Conservation (phyloP, 768 basidiomycete species). For the Collybia mongolica region DNA sequence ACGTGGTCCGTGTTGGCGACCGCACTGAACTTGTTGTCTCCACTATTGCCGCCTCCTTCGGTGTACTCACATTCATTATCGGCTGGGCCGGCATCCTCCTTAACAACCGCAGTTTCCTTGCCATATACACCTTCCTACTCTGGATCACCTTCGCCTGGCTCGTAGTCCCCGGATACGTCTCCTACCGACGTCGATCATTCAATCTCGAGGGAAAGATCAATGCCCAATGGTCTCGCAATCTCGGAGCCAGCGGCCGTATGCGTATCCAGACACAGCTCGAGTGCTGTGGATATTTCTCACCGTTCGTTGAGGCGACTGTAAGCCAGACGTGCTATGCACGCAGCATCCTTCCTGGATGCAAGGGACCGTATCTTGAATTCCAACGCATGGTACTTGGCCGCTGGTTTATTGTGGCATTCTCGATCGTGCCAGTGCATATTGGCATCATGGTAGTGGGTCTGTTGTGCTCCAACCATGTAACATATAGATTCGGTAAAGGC, state of each 20-base stretch:
- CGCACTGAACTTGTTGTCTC: conserved; percentile 65
- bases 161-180: conserved; percentile 75
- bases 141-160: conserved; percentile 77
- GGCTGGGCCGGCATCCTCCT: conserved; percentile 84
- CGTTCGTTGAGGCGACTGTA: conserved; percentile 77
- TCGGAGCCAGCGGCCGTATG: conserved; percentile 59
- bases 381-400: conserved; percentile 50
- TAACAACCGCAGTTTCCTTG: conserved; percentile 84
- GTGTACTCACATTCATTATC: conserved; percentile 64
- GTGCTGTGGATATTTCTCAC: conserved; percentile 81
- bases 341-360: conserved; percentile 72
- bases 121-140: conserved; percentile 71
- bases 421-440: conserved; percentile 67
- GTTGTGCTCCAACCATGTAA: conserved; percentile 79
- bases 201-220: conserved; percentile 79
- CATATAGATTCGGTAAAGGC: conserved; percentile 85
- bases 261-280: conserved; percentile 70
- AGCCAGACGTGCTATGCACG: conserved; percentile 73
- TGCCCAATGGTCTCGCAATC: conserved; percentile 62
- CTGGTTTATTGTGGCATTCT: conserved; percentile 68
- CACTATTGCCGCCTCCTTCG: conserved; percentile 60
- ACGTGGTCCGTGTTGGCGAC: conserved; percentile 71
- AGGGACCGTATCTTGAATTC: conserved; percentile 56
- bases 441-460: conserved; percentile 60
- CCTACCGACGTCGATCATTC: conserved; percentile 60